These are phyloP conservation scores for Cucumis hystrix DNA, from an alignment of 306 rosid genomes.

Conservation along the genomic window DNA sequence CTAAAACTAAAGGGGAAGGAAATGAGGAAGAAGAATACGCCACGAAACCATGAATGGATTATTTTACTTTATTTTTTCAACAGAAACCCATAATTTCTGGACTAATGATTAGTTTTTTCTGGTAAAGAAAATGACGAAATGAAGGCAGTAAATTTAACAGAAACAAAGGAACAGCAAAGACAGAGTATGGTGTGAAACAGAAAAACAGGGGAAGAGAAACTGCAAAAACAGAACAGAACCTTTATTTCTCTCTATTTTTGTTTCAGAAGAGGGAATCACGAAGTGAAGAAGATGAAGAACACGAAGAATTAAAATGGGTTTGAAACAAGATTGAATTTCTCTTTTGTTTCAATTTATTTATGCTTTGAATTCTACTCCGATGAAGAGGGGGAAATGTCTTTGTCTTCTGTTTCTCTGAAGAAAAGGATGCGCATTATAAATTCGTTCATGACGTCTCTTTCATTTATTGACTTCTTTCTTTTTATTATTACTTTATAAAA, in stretches of 20 bases:
- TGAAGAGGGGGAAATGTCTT: background rate
- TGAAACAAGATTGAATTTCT: background rate
- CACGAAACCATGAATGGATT: background rate
- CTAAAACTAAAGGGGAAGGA: background rate
- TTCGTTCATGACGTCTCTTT: background rate
- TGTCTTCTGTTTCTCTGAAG: background rate
- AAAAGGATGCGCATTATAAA: background rate
- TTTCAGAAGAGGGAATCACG: background rate
- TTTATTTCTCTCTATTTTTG: background rate
- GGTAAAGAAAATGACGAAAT: background rate
- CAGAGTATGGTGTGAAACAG: background rate
- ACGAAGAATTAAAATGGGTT: background rate
- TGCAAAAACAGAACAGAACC: background rate
- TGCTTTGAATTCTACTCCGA: background rate
- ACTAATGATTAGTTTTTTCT: background rate
- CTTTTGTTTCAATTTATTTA: background rate
- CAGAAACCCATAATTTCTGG: constrained; percentile 7
- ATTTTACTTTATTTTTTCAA: background rate
- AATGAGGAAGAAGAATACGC: background rate
- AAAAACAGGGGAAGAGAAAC: background rate
- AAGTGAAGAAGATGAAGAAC: background rate
- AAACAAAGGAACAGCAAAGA: background rate
- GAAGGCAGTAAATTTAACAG: background rate
- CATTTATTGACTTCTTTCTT: background rate
- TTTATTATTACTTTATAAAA: background rate